phyloP scores from a whole-genome alignment of 768 basidiomycete species.

The Chlorophyllum brunneum region DNA sequence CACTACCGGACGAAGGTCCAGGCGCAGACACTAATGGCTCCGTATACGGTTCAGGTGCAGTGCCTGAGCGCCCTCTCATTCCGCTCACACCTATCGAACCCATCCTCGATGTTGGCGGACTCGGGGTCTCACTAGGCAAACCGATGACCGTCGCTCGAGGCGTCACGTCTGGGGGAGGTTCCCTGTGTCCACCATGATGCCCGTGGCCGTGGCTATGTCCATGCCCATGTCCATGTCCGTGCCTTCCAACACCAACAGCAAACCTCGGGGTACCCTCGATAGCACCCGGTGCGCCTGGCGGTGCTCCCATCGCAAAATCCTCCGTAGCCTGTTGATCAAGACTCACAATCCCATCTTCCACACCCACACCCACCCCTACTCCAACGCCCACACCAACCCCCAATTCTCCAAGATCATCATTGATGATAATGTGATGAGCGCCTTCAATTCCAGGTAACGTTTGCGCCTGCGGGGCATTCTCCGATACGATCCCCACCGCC shows the following conservation, averaged over 20 bases:
- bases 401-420: conserved; percentile 25
- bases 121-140: conserved; percentile 35
- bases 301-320: conserved; percentile 87
- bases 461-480: conserved; percentile 25
- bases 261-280: conserved; percentile 30
- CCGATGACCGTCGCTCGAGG: conserved; percentile 60
- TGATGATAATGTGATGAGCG: conserved; percentile 39
- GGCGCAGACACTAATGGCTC: conserved; percentile 3
- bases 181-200: conserved; percentile 23
- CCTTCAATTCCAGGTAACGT: conserved; percentile 20
- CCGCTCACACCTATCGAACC: too few species aligned
- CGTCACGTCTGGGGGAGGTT: conserved; percentile 50
- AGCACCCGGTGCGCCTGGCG: conserved; percentile 85
- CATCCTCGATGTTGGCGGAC: conserved; percentile 7
- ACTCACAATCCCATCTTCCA: conserved; percentile 74
- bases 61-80: conserved; percentile 1
- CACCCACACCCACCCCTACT: conserved; percentile 48
- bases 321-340: conserved; percentile 66
- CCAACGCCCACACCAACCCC: conserved; percentile 23
- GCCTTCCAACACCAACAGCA: neutral
- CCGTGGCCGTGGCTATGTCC: conserved; percentile 21
- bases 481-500: conserved; percentile 39
- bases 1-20: neutral
- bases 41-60: conserved; percentile 7
- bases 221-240: conserved; percentile 16